Base-by-base conservation (phyloP, 768 basidiomycete genomes). In the Termitomyces heimii region DNA sequence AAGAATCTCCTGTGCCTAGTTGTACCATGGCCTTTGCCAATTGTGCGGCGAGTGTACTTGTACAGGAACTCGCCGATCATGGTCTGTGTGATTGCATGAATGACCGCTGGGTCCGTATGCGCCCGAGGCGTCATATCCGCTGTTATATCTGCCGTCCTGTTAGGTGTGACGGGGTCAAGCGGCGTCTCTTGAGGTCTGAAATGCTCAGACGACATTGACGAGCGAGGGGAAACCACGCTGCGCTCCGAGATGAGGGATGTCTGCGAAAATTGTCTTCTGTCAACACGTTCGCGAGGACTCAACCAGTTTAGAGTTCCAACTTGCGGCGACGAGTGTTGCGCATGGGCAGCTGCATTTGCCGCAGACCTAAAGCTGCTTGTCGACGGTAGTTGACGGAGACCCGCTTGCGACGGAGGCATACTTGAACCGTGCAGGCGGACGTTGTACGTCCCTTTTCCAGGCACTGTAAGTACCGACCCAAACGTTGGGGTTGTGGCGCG, bases 11-110 rank as follows among this genome's bases (percentile, higher is more conserved):
- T 87, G 72, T 99, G 97, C 52, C 95, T 77, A 69, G 84, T 86
- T 69, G 93, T 89, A 22, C 92, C 92, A 68, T 94, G 82, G 13
- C 93, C 94, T 71, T 91, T 95, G 24, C 94, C 93, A 65, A 98
- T 84, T 18, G 90, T 74, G 56, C 84, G 82, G 52, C 96, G 81
- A 9, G 96, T 98, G 73, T 99, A 98, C 78, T 98, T 98, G 82
- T 91, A 92, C 75, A 99, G 71, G 73, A 94, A 98, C 77, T 98
- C 96, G 50, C 97, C 96, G 63, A 98, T 98, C 97, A 99, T 99
- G 24, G 95, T 97, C 77, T 98, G 96, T 16, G 97, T 99, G 64
- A 98, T 98, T 1, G 95, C 89, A 68, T 98, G 96, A 62, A 98
- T 97, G 66, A 97, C 75, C 2, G 79, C 74, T 4, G 94, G 95